Evolutionary conservation across 1,284 basidiomycete genomes (phyloP).

Genomic region (Inonotus hispidus): DNA sequence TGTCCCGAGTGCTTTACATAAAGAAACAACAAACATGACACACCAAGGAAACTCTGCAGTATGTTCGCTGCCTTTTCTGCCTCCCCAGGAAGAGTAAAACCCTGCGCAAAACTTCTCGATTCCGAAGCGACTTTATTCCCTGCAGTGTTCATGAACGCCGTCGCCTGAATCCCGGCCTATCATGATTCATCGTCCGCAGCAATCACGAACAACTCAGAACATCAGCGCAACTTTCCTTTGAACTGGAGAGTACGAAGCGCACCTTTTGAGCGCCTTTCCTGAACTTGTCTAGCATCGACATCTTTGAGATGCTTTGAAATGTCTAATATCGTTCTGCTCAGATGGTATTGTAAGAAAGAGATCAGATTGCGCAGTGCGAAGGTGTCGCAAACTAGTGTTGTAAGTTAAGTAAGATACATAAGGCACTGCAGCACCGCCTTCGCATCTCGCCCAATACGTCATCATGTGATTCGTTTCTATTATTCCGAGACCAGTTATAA

Average conservation of each 20-base stretch:
- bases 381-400: neutral
- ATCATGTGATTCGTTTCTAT: neutral
- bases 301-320: slow-evolving; percentile 22
- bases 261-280: slow-evolving; percentile 67
- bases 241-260: neutral
- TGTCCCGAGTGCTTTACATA: no score
- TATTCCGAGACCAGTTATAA: neutral
- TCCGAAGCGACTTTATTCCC: slow-evolving; percentile 64
- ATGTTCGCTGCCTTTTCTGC: slow-evolving; percentile 91
- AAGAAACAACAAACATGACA: slow-evolving; percentile 26
- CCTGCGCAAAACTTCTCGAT: slow-evolving; percentile 71
- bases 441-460: neutral
- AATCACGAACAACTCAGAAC: neutral
- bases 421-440: neutral
- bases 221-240: neutral
- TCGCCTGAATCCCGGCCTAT: slow-evolving; percentile 67
- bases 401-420: neutral
- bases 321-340: neutral
- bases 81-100: slow-evolving; percentile 83
- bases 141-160: slow-evolving; percentile 64
- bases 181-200: neutral
- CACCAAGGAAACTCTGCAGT: slow-evolving; percentile 83
- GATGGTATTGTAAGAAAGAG: neutral
- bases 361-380: neutral
- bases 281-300: slow-evolving; percentile 79